Percentiles rank a stretch among this genome's conserved stretches.
These are phyloP conservation scores for Xylariaceae sp. DNA, from an alignment of 2,329 filamentous ascomycete genomes.

Conservation along the genomic window DNA sequence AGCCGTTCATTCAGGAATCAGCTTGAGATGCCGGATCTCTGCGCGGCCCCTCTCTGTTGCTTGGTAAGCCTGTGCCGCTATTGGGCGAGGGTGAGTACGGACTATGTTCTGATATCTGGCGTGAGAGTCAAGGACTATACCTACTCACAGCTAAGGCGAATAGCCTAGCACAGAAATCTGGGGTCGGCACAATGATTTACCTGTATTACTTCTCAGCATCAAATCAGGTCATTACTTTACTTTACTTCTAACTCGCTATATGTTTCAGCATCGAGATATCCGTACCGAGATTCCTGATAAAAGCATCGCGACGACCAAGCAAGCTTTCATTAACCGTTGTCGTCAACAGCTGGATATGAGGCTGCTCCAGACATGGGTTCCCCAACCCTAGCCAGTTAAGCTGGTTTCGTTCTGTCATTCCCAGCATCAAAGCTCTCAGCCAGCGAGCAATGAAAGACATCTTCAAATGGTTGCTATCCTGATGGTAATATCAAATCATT, in stretches of 20 bases:
- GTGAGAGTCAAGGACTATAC: too few species aligned
- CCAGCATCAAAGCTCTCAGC: not conserved
- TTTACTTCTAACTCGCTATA: not conserved
- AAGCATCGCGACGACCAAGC: not conserved
- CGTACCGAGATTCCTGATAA: not conserved
- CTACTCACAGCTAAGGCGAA: not conserved
- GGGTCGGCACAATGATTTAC: not conserved
- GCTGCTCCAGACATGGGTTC: not conserved
- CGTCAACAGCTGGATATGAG: not conserved
- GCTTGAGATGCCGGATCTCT: not conserved
- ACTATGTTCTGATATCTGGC: too few species aligned
- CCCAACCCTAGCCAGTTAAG: not conserved
- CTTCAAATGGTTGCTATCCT: not conserved
- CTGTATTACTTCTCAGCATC: not conserved
- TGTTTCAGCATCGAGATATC: not conserved
- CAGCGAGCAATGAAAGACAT: not conserved
- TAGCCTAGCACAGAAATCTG: not conserved
- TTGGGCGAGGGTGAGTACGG: too few species aligned
- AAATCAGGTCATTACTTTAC: not conserved
- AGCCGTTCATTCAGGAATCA: not conserved
- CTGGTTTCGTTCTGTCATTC: not conserved
- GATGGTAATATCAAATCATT: too few species aligned
- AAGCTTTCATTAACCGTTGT: not conserved
- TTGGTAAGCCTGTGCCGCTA: not conserved
- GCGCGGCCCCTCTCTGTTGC: too few species aligned